Percentiles rank a stretch among this genome's conserved stretches.
These are phyloP conservation scores for Cladosporium oxysporum DNA, from an alignment of 2,329 filamentous ascomycete genomes.

Conservation along the genomic window DNA sequence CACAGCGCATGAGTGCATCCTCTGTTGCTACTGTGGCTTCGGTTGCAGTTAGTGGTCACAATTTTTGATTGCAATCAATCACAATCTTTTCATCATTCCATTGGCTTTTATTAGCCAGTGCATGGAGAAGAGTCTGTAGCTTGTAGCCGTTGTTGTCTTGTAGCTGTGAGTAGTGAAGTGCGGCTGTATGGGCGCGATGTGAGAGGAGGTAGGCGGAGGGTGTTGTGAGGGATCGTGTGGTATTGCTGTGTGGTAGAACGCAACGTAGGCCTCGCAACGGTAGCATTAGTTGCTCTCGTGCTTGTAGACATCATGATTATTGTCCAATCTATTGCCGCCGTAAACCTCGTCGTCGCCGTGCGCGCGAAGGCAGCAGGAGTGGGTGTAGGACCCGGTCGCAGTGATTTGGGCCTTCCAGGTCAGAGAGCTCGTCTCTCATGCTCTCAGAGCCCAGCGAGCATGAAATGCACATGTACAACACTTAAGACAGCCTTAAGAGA, in stretches of 20 bases:
- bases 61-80: not conserved
- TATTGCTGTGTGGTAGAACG: not conserved
- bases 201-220: not conserved
- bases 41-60: not conserved
- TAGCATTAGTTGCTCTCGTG: not conserved
- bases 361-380: not conserved
- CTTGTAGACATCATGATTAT: not conserved
- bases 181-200: not conserved
- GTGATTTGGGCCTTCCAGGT: not conserved
- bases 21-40: not conserved
- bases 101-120: slow-evolving; percentile 11
- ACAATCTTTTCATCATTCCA: slow-evolving; percentile 8
- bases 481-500: too few relatives aligned
- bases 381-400: not conserved
- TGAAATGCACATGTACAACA: too few relatives aligned
- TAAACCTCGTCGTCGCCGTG: not conserved
- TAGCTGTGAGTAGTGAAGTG: not conserved
- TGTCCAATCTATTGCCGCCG: not conserved
- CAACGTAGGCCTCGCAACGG: not conserved
- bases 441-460: too few relatives aligned
- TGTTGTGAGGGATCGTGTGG: not conserved
- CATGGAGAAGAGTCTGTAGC: slow-evolving; percentile 9
- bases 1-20: too few relatives aligned
- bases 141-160: not conserved
- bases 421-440: too few relatives aligned